Evolutionary conservation across 2,329 filamentous ascomycete genomes (phyloP).

Genomic region (Akanthomyces dipterigenus): DNA sequence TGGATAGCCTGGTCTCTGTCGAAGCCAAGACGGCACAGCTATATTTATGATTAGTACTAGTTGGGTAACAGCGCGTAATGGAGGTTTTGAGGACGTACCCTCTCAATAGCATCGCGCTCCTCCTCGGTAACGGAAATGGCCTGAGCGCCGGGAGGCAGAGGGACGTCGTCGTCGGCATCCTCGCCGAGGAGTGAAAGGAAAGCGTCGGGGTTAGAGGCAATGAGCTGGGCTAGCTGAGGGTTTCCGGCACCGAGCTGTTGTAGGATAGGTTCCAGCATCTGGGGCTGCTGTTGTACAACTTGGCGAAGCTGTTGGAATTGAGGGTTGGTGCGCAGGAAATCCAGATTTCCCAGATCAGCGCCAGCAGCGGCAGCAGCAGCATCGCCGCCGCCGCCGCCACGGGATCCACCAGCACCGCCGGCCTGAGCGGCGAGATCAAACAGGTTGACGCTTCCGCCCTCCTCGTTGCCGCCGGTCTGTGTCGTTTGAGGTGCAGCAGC

Average conservation of each 20-base stretch:
- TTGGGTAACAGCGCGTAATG: neutral
- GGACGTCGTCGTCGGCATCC: constrained; percentile 75
- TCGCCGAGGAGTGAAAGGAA: constrained; percentile 88
- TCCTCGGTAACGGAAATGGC: constrained; percentile 90
- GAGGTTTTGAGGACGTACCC: constrained; percentile 47
- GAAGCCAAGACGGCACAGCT: constrained; percentile 92
- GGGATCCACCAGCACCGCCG: constrained; percentile 37
- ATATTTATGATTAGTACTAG: neutral
- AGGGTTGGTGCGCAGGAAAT: constrained; percentile 89
- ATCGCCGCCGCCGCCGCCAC: constrained; percentile 34
- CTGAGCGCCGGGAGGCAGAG: constrained; percentile 80
- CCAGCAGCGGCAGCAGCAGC: constrained; percentile 44
- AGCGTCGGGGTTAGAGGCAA: constrained; percentile 84
- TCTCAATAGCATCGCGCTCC: constrained; percentile 93
- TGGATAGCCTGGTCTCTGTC: constrained; percentile 90
- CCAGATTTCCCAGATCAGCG: constrained; percentile 67
- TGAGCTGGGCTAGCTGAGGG: constrained; percentile 87
- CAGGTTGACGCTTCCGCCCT: constrained; percentile 71
- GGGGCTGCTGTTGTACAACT: constrained; percentile 93
- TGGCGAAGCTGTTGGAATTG: constrained; percentile 98
- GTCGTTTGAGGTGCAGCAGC: constrained; percentile 32
- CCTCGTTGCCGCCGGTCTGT: constrained; percentile 43
- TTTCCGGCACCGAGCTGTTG: constrained; percentile 95
- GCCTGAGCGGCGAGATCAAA: constrained; percentile 89
- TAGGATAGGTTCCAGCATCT: constrained; percentile 97